Base-by-base conservation (phyloP, 257 asterid genomes). In the Marsdenia floribunda region DNA sequence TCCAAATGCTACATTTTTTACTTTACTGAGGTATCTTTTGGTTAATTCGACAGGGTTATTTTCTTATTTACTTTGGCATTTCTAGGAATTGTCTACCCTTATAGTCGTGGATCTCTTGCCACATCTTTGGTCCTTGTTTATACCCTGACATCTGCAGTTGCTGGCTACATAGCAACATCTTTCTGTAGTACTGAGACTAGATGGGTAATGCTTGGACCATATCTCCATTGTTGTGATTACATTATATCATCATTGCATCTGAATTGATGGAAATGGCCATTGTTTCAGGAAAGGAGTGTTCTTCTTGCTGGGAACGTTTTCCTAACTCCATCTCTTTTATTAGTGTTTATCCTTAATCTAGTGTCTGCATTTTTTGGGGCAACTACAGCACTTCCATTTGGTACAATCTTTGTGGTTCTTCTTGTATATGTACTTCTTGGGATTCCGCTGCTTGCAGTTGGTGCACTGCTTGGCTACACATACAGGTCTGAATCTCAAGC, bases 161-260 rank as follows among this genome's bases (percentile, higher is more conserved):
- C 97, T 55, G 93, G 97, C 74, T 92, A 87, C 80, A 77, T 76
- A 74, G 81, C 97, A 22, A 82, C 95, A 72, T 87, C 93, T 54
- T 87, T 89, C 80, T 90, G 77, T 87, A 76, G 81, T 81, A 50
- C 86, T 26, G 92, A 84, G 87, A 79, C 86, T 71, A 89, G 94
- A 83, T 83, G 89, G 97, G 99, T 94, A 87, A 76, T 46, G 6
- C 72, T 68, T 76, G 70, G 72, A 71, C 50, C 73, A 53, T 49
- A 9, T 53, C 65, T 68, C 21, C 54, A 11, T n/a, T 54, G 21
- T 35, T 70, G 15, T 73, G 50, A 44, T 77, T 26, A 40, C 47
- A 71, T 46, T 52, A 15, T 16, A 18, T 13, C 16, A 26, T 64
- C 11, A 22, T 54, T n/a, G 49, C 55, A 44, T 64, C n/a, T 75